These are phyloP conservation scores for Cystobasidium onofrii DNA, from an alignment of 768 basidiomycete genomes.

Conservation along the genomic window DNA sequence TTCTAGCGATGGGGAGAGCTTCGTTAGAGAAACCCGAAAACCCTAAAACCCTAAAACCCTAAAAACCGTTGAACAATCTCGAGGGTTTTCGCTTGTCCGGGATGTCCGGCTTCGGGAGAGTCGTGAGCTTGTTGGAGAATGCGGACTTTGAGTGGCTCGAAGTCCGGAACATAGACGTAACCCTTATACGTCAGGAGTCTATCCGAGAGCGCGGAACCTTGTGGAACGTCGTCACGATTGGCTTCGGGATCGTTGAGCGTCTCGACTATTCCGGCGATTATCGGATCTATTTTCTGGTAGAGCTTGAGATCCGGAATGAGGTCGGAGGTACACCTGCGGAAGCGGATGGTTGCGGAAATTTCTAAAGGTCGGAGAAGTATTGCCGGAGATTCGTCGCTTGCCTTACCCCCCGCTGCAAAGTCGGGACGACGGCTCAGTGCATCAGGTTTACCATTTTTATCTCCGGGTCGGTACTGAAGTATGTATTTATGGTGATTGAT, in stretches of 20 bases:
- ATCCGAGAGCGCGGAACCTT: neutral
- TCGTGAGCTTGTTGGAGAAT: conserved; percentile 45
- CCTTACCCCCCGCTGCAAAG: conserved; percentile 8
- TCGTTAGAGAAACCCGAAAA: too few species aligned
- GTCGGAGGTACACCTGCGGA: neutral
- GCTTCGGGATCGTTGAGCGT: neutral
- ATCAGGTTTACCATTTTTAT: conserved; percentile 9
- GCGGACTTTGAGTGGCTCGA: neutral
- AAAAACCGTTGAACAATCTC: conserved; percentile 43
- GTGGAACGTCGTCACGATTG: neutral
- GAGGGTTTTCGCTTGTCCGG: conserved; percentile 42
- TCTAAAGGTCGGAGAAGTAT: neutral
- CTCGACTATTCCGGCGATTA: neutral
- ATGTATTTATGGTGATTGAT: too few species aligned
- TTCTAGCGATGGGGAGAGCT: too few species aligned
- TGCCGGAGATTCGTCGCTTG: neutral
- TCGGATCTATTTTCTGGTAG: neutral
- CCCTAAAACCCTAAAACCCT: too few species aligned
- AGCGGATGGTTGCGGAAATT: neutral
- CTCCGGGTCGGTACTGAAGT: conserved; percentile 43
- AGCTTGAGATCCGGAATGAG: conserved; percentile 1
- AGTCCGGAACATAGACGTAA: conserved; percentile 45
- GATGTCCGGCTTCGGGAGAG: conserved; percentile 49
- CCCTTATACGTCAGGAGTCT: conserved; percentile 41
- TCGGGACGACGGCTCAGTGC: conserved; percentile 30